Percentiles rank a stretch among this genome's conserved stretches.
Evolutionary conservation across 139 green algal genomes (phyloP).

Genomic region (Chlorella sp.): DNA sequence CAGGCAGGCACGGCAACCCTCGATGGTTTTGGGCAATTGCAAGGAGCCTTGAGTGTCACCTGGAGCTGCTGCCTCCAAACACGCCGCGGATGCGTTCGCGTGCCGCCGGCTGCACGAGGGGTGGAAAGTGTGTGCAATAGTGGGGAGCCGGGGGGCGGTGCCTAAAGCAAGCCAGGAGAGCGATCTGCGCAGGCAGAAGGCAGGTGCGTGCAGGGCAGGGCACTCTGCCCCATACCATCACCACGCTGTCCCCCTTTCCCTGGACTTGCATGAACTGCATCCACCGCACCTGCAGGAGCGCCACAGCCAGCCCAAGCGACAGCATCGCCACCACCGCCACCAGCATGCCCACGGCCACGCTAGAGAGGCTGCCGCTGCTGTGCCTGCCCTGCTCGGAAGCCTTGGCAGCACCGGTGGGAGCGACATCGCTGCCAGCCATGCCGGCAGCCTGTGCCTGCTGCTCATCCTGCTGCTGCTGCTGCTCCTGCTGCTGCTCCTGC

Average conservation of each 20-base stretch:
- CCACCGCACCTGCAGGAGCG: conserved; percentile 3
- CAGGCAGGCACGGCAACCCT: not conserved
- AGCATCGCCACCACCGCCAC: conserved; percentile 9
- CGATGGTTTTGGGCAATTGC: not conserved
- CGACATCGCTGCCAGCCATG: too few species aligned
- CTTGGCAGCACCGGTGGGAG: too few species aligned
- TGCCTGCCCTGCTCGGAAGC: not conserved
- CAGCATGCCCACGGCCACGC: conserved; percentile 26
- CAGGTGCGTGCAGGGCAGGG: not conserved
- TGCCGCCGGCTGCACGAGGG: not conserved
- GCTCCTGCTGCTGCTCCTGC: not conserved
- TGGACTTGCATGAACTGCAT: too few species aligned
- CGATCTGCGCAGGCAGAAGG: not conserved
- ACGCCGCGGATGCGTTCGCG: not conserved
- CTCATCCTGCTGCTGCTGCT: not conserved
- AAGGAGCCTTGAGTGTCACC: not conserved
- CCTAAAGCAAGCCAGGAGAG: too few species aligned
- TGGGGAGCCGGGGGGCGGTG: too few species aligned
- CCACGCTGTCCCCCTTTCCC: too few species aligned
- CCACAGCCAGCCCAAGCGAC: conserved; percentile 9
- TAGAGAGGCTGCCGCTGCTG: not conserved
- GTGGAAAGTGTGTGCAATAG: not conserved
- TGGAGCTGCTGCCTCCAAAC: not conserved
- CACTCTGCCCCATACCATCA: not conserved
- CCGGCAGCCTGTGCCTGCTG: not conserved